Base-by-base conservation (phyloP, 2,329 filamentous ascomycete genomes). In the Camillea tinctor region DNA sequence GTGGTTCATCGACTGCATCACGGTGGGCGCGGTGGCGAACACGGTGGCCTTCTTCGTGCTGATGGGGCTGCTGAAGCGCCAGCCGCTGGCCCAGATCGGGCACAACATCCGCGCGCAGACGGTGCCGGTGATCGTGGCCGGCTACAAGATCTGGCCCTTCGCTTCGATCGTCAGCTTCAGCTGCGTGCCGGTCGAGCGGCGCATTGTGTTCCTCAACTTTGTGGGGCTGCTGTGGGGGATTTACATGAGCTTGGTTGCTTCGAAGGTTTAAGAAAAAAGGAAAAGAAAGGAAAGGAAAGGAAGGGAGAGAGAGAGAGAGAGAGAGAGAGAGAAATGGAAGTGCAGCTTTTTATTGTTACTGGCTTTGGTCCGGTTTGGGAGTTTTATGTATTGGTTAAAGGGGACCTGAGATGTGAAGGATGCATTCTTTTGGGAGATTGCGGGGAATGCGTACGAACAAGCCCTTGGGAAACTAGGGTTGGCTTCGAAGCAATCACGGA, bases 61-160 rank as follows among this genome's bases (percentile, higher is more conserved):
- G 24, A 81, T 81, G 78, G 79, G 79, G 8, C 57, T 79, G 6
- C 66, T 81, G 54, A 81, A 81, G 66, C 69, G 75, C 3, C 78
- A 80, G 61, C 59, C 68, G 0, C 40, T 62, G 5, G 66, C 60
- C 15, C 71, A 75, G 56, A 80, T 81, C 40, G 68, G 62, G 52
- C 64, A 64, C 51, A 81, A 80, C 51, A 71, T 81, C 50, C 69
- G 71, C 52, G 74, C 69, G 51, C 73, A 81, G 72, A 81, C 79
- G 0, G 74, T 81, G 6, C 77, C 79, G 4, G 75, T 83, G 49
- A 81, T 81, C 11, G 69, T 81, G 11, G 79, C 79, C 3, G 79
- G 79, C 2, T 81, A 81, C 67, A 82, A 81, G 67, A 79, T 83
- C 48, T 83, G 81, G 80, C 80, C 81, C 0, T 72, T 81, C 52